Conservation (phyloP, 192 early-diverging fungal genomes). For the Entophlyctis luteolus region DNA sequence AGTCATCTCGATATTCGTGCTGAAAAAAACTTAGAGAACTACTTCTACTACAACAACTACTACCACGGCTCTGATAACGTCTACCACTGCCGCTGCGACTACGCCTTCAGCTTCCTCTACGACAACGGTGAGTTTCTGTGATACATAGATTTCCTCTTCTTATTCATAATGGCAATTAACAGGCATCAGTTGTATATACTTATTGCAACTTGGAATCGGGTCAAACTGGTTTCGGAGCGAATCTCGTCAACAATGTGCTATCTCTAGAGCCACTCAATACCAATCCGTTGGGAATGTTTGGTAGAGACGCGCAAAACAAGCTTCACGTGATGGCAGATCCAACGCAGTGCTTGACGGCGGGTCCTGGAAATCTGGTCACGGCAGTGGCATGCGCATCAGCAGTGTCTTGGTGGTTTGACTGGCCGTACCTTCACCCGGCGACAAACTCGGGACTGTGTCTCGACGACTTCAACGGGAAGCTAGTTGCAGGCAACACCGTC, state of each 20-base stretch:
- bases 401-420: background rate
- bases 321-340: background rate
- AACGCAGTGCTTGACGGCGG: background rate
- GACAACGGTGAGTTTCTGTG: too few species aligned
- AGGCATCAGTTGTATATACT: background rate
- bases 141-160: background rate
- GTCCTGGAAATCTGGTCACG: background rate
- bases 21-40: too few species aligned
- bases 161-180: background rate
- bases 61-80: background rate
- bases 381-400: background rate
- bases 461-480: background rate
- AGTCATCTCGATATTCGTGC: too few species aligned
- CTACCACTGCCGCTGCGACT: background rate
- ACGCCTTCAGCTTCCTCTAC: background rate
- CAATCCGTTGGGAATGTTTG: background rate
- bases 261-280: background rate
- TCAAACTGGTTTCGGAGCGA: background rate
- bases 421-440: background rate
- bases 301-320: background rate
- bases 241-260: background rate
- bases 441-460: background rate
- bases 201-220: background rate
- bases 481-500: background rate
- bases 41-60: too few species aligned